Conservation (phyloP, 345 rosid genomes). For the Nephelium lappaceum region DNA sequence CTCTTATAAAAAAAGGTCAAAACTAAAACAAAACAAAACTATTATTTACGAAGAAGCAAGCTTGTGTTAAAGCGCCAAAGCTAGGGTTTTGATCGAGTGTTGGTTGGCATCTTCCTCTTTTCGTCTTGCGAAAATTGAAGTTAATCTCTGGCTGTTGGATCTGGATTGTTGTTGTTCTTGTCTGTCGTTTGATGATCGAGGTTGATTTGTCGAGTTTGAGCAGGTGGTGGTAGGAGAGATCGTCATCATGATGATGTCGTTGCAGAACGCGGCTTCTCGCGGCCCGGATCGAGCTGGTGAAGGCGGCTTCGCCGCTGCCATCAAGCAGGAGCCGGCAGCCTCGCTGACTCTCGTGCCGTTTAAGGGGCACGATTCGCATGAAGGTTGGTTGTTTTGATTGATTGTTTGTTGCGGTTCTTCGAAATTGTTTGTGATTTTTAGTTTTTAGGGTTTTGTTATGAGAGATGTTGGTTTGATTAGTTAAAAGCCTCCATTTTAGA, state of each 20-base stretch:
- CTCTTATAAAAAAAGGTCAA: background rate
- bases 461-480: background rate
- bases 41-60: background rate
- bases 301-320: slow-evolving; percentile 19
- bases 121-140: background rate
- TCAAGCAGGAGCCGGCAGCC: slow-evolving; percentile 56
- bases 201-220: slow-evolving; percentile 14
- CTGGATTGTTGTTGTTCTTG: slow-evolving; percentile 26
- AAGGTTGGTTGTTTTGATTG: slow-evolving; percentile 27
- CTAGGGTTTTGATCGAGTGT: slow-evolving; percentile 27
- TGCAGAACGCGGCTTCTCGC: slow-evolving; percentile 54
- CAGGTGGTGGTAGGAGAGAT: slow-evolving; percentile 3
- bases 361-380: slow-evolving; percentile 42
- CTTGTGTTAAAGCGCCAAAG: slow-evolving; percentile 10
- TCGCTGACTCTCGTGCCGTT: slow-evolving; percentile 52
- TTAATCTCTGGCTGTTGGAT: slow-evolving; percentile 16
- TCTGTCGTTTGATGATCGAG: slow-evolving; percentile 7
- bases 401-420: background rate
- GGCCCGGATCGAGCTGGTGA: slow-evolving; percentile 51
- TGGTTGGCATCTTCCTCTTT: slow-evolving; percentile 5
- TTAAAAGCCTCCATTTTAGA: background rate
- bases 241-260: slow-evolving; percentile 51
- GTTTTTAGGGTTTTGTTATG: background rate
- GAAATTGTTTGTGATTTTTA: background rate
- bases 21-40: background rate